A percentile compares a stretch with the other conserved stretches of the same genome.
Conservation (phyloP, 306 rosid genomes). For the Rosa persica region DNA sequence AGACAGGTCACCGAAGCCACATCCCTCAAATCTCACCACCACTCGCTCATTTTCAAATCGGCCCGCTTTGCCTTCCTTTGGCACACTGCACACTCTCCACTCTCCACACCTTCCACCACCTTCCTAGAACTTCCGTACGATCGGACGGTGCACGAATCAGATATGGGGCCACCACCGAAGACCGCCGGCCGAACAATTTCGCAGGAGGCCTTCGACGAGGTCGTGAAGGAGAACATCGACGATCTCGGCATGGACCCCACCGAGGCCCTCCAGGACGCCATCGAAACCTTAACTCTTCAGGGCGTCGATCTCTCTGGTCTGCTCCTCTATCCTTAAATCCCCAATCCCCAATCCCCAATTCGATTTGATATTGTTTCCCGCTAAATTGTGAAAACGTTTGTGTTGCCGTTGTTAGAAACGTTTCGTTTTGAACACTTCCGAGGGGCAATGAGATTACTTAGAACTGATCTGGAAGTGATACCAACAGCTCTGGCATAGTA, state of each 20-base stretch:
- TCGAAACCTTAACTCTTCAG: slow-evolving; percentile 78
- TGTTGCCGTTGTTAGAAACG: no score
- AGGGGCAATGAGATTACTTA: neutral
- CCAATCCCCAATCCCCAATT: neutral
- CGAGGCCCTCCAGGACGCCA: slow-evolving; percentile 90
- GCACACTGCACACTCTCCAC: neutral
- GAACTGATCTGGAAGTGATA: neutral
- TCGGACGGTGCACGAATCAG: slow-evolving; percentile 17
- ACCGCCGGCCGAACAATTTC: slow-evolving; percentile 65
- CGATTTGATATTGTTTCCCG: slow-evolving; percentile 6
- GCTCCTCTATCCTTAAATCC: neutral
- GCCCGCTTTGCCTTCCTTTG: neutral
- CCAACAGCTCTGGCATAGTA: neutral
- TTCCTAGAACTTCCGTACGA: neutral
- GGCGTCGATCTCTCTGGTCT: slow-evolving; percentile 93
- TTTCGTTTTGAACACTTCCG: no score
- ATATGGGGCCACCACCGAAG: slow-evolving; percentile 65
- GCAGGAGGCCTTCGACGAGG: slow-evolving; percentile 84
- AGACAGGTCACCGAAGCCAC: neutral
- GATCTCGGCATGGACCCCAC: slow-evolving; percentile 88
- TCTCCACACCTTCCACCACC: neutral
- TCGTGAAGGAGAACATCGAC: slow-evolving; percentile 81
- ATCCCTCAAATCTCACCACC: slow-evolving; percentile 9
- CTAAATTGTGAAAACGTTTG: neutral
- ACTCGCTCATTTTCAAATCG: slow-evolving; percentile 12